Conservation (phyloP, 2,329 filamentous ascomycete species). For the Xylariaceae sp. region DNA sequence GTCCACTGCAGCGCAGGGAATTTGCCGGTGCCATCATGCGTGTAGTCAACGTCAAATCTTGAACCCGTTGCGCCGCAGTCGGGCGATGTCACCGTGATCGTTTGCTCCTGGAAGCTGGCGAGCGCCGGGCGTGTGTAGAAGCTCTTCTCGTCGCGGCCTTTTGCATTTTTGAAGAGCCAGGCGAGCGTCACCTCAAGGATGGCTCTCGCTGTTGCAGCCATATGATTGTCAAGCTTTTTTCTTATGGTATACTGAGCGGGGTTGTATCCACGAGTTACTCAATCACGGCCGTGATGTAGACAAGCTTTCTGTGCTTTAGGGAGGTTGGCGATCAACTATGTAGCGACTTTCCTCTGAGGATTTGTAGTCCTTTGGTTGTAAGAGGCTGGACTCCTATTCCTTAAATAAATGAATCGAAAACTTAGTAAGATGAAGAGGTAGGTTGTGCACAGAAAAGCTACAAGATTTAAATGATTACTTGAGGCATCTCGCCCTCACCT, state of each 20-base stretch:
- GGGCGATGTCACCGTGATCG: conserved; percentile 47
- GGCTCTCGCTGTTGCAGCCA: conserved; percentile 9
- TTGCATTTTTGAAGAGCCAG: conserved; percentile 48
- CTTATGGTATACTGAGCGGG: neutral
- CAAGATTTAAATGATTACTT: too few species aligned
- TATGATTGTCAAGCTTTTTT: neutral
- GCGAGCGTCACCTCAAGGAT: conserved; percentile 44
- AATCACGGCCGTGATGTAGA: too few species aligned
- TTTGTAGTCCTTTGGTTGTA: too few species aligned
- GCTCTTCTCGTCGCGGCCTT: conserved; percentile 46
- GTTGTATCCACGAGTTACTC: too few species aligned
- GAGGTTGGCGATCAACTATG: too few species aligned
- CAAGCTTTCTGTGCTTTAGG: too few species aligned
- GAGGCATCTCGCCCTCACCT: neutral
- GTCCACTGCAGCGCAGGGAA: conserved; percentile 52
- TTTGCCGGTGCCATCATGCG: conserved; percentile 45
- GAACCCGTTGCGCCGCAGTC: conserved; percentile 48
- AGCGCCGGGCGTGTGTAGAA: conserved; percentile 48
- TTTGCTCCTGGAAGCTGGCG: conserved; percentile 41
- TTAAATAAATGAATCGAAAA: too few species aligned
- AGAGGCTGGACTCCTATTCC: too few species aligned
- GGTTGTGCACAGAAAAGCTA: neutral
- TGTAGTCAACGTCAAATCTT: conserved; percentile 46
- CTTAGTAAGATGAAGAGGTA: too few species aligned
- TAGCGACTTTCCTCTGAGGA: too few species aligned